Evolutionary conservation across 2,329 filamentous ascomycete species (phyloP), one percentile per base, ranked within the genome.

Genomic region (Scedosporium aurantiacum): DNA sequence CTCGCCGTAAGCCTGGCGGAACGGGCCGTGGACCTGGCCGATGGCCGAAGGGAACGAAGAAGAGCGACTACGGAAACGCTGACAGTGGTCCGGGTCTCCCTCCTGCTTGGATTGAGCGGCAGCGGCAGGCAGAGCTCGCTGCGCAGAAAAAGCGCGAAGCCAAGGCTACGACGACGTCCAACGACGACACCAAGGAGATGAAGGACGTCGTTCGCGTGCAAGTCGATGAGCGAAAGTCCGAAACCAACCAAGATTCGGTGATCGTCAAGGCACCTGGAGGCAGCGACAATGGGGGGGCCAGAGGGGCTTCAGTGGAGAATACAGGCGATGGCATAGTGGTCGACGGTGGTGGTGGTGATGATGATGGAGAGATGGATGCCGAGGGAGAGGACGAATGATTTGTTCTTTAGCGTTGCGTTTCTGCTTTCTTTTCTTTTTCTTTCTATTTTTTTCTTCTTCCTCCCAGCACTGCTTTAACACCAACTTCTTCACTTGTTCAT

Each of bases 1-100:
- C 74, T n/a, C 78, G 81, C 59, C 76, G 82, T 54, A 85, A 82
- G 70, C 75, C 79, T 4, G 83, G 84, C 2, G 84, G 84, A 3
- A 87, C 84, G 1, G 84, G 84, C 2, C 79, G 84, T 59, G 84
- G 84, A 0, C 84, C 84, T 1, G 84, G 84, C 0, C 78, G 84
- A 50, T 87, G 83, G 83, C 84, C 84, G 0, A 87, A 87, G 68
- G 84, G 84, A 4, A 86, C 84, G 0, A 87, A 86, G 71, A 87
- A 87, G 70, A 81, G 81, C 45, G 84, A 87, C 67, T 87, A 87
- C 62, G 84, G 84, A 0, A 86, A 86, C 64, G 84, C 84, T 0
- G 82, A 83, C 40, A 86, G 84, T 66, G 84, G 84, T 1, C 84
- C 84, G 2, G 84, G 84, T 2, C 72, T 87, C 18, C 84, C 84